Conservation (phyloP, 208 protist genomes). For the Leishmania guyanensis region DNA sequence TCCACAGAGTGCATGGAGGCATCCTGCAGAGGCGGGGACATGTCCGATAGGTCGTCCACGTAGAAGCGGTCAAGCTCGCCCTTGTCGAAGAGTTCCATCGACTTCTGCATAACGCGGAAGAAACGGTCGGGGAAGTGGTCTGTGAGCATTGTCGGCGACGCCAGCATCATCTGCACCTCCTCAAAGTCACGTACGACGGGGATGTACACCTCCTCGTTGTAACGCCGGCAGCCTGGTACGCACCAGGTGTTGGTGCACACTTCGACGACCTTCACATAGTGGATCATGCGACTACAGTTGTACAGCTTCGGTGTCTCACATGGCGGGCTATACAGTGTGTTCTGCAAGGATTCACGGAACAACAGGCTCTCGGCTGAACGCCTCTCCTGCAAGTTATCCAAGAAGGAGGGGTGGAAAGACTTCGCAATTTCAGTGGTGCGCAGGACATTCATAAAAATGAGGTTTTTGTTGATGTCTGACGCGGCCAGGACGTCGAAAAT, state of each 20-base stretch:
- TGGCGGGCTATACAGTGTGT: constrained; percentile 19
- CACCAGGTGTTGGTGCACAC: constrained; percentile 20
- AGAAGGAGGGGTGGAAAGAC: constrained; percentile 30
- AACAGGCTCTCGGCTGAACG: constrained; percentile 30
- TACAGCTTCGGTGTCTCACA: constrained; percentile 43
- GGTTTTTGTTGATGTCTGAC: constrained; percentile 59
- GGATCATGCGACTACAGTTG: constrained; percentile 67
- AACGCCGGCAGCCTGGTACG: constrained; percentile 25
- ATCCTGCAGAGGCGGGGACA: constrained; percentile 4
- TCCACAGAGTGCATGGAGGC: constrained; percentile 39
- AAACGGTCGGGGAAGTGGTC: constrained; percentile 90
- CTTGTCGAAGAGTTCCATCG: constrained; percentile 40
- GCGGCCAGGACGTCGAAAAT: constrained; percentile 73
- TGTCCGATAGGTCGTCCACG: constrained; percentile 17
- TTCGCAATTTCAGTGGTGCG: constrained; percentile 35
- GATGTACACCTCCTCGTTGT: constrained; percentile 63
- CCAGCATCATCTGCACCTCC: constrained; percentile 75
- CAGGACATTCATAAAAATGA: constrained; percentile 59
- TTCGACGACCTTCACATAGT: constrained; percentile 69
- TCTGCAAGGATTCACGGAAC: constrained; percentile 47
- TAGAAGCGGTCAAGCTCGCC: constrained; percentile 85
- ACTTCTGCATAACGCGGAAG: constrained; percentile 49
- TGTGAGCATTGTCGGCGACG: constrained; percentile 73
- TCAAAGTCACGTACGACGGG: constrained; percentile 52
- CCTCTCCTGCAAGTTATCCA: not conserved